Conservation (phyloP, 2,329 filamentous ascomycete genomes). For the Epichloe aotearoae region DNA sequence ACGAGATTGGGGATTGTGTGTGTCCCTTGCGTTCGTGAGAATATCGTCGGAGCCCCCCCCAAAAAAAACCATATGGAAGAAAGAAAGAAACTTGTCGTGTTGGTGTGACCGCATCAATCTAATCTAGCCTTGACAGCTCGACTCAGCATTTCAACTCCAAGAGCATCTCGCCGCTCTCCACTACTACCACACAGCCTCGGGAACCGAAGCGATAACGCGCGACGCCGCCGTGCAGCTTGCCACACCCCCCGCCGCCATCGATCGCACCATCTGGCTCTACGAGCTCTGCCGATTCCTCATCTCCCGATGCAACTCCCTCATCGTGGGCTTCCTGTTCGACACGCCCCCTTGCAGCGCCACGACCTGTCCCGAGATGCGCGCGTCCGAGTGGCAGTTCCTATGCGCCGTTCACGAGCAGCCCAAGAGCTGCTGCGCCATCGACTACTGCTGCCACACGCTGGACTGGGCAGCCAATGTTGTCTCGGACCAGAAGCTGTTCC, state of each 20-base stretch:
- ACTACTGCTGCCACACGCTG: constrained; percentile 97
- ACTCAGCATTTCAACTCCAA: constrained; percentile 93
- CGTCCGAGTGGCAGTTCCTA: constrained; percentile 96
- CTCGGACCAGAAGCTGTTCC: constrained; percentile 90
- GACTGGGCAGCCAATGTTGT: constrained; percentile 95
- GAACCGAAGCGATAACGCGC: constrained; percentile 59
- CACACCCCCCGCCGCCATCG: constrained; percentile 71
- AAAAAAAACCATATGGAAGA: too few species aligned
- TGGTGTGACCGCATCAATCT: too few species aligned
- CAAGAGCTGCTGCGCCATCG: constrained; percentile 94
- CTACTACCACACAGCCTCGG: constrained; percentile 59
- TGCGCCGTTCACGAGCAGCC: constrained; percentile 95
- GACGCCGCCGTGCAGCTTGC: constrained; percentile 64
- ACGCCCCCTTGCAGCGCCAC: constrained; percentile 76
- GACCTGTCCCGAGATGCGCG: constrained; percentile 96
- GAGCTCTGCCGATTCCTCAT: constrained; percentile 94
- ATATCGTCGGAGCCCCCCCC: background rate
- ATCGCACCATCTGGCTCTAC: constrained; percentile 89
- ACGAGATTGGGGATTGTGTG: background rate
- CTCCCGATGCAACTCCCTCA: constrained; percentile 83
- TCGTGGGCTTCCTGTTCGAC: constrained; percentile 88
- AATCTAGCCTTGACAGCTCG: constrained; percentile 47
- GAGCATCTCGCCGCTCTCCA: constrained; percentile 93
- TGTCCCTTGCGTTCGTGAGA: too few species aligned
- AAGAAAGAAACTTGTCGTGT: too few species aligned